Evolutionary conservation across 2,329 filamentous ascomycete genomes (phyloP), one percentile per base, ranked within the genome.

Genomic region (Penicillium crustosum): DNA sequence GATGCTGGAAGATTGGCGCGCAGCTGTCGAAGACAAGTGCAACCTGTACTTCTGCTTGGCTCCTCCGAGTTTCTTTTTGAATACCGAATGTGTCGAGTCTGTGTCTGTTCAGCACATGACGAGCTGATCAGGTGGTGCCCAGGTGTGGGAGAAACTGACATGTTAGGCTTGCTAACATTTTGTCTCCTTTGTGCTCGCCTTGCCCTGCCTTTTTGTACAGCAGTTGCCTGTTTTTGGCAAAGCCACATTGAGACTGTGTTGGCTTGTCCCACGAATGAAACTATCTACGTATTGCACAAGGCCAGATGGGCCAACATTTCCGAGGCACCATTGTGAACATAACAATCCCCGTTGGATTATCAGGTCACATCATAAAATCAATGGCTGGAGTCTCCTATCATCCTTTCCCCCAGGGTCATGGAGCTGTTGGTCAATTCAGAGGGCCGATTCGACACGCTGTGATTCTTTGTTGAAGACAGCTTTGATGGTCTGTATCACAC

Each of bases 251-350:
- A 55, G 51, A 50, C 57, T 59, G 49, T 23, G 49, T 58, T 56
- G 41, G 41, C 27, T 49, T 56, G 49, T 43, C 57, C 55, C 59
- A 58, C 60, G 61, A 61, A 65, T 58, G 68, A 57, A 67, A 70
- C 70, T 73, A 74, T 74, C 73, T 75, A 75, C 72, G 67, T 65
- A 66, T 60, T 69, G 66, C 61, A 70, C 60, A 66, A 68, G 58
- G 53, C 62, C 53, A 67, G 33, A 61, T 59, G 55, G 57, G 54
- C 45, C 44, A 55, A 45, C 42, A 38, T 47, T 51, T 52, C 58
- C 53, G 57, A 55, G 41, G 53, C 57, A 43, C 48, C 61, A 55
- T 35, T 60, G 56, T 41, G 27, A 58, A 51, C 17, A 55, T 41
- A 43, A 27, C 19, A n/a, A 49, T 25, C 49, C 49, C 50, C 33